Percentiles rank a stretch among this genome's conserved stretches.
Conservation (phyloP, 2,329 filamentous ascomycete species). For the Talaromyces sp. region DNA sequence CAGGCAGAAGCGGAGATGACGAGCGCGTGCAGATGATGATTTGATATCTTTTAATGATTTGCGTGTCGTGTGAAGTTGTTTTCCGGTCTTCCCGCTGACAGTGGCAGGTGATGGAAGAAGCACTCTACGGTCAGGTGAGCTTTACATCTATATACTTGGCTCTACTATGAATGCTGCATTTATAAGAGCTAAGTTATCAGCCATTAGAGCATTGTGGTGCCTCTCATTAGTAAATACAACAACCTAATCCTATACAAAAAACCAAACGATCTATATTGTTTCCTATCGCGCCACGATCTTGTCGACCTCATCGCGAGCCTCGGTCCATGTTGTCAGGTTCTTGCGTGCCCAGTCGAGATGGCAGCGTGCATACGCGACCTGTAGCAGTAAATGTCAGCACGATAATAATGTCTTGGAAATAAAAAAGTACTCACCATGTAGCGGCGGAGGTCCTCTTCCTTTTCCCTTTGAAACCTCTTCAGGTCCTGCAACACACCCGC, state of each 20-base stretch:
- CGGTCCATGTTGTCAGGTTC: slow-evolving; percentile 87
- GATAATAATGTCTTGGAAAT: not conserved
- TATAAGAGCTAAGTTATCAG: not conserved
- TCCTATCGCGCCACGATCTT: slow-evolving; percentile 62
- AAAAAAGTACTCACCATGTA: slow-evolving; percentile 74
- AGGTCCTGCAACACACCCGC: slow-evolving; percentile 82
- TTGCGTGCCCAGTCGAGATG: slow-evolving; percentile 94
- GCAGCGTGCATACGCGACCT: slow-evolving; percentile 89
- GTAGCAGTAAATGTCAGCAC: slow-evolving; percentile 10
- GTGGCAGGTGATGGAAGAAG: too few species aligned
- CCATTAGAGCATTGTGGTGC: not conserved
- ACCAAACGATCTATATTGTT: not conserved
- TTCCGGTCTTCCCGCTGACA: too few species aligned
- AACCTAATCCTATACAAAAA: not conserved
- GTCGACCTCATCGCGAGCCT: slow-evolving; percentile 78
- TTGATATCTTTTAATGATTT: not conserved
- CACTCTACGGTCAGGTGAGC: not conserved
- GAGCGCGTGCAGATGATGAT: not conserved
- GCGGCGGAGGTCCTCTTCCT: slow-evolving; percentile 85
- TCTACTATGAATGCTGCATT: not conserved
- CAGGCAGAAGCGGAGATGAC: not conserved
- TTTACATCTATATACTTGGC: not conserved
- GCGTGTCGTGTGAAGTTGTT: too few species aligned
- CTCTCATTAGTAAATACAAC: not conserved
- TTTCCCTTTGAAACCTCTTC: slow-evolving; percentile 88